Evolutionary conservation across 192 early-diverging fungal genomes (phyloP).

Genomic region (Entophlyctis luteolus): DNA sequence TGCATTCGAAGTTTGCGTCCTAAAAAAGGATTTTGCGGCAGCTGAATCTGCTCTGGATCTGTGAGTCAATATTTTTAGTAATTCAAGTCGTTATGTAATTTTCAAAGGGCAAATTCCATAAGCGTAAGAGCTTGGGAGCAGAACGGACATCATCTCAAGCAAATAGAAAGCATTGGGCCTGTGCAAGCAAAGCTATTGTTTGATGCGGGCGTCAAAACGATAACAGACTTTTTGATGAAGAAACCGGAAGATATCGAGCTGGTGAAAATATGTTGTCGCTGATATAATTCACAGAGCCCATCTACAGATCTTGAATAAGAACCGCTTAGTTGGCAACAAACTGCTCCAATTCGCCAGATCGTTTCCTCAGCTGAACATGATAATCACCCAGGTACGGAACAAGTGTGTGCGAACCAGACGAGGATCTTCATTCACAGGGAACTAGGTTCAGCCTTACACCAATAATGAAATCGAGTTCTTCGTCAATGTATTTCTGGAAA

Average conservation of each 20-base stretch:
- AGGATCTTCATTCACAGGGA: too few species aligned
- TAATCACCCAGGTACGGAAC: slow-evolving; percentile 30
- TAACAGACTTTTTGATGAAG: slow-evolving; percentile 34
- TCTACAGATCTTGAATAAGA: slow-evolving; percentile 41
- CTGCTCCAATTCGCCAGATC: slow-evolving; percentile 24
- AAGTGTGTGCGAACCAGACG: background rate
- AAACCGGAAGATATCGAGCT: slow-evolving; percentile 51
- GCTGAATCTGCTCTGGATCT: slow-evolving; percentile 34
- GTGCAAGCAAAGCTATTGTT: slow-evolving; percentile 45
- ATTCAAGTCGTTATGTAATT: background rate
- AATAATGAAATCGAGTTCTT: slow-evolving; percentile 32
- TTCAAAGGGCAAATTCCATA: slow-evolving; percentile 37
- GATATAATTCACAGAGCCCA: background rate
- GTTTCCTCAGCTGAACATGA: slow-evolving; percentile 31
- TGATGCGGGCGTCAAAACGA: slow-evolving; percentile 41
- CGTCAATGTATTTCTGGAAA: slow-evolving; percentile 23
- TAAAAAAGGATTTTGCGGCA: slow-evolving; percentile 29
- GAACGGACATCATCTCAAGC: slow-evolving; percentile 45
- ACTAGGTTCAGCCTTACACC: slow-evolving; percentile 18
- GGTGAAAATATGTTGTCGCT: slow-evolving; percentile 14
- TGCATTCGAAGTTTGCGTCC: slow-evolving; percentile 28
- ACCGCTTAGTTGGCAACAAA: slow-evolving; percentile 63
- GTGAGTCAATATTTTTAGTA: slow-evolving; percentile 21
- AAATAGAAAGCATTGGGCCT: slow-evolving; percentile 59
- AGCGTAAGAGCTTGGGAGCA: slow-evolving; percentile 45